phyloP scores from a whole-genome alignment of 805 yeast genomes.

The Yarrowia alimentaria region DNA sequence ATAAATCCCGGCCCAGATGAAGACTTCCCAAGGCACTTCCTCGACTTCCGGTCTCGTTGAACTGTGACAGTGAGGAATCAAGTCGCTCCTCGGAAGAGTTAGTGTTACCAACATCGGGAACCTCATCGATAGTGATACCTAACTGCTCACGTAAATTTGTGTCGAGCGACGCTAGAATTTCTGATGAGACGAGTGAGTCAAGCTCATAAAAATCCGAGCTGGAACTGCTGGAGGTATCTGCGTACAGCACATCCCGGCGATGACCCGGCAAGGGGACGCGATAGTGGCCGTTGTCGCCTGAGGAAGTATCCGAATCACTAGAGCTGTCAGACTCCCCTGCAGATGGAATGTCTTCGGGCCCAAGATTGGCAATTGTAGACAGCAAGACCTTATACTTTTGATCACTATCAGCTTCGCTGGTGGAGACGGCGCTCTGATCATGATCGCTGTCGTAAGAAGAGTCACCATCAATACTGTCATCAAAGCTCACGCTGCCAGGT shows the following conservation, averaged over 20 bases:
- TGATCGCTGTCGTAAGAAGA: background rate
- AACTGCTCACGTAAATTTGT: conserved; percentile 8
- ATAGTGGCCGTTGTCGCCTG: background rate
- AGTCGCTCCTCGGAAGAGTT: conserved; percentile 15
- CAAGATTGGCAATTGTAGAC: conserved; percentile 4
- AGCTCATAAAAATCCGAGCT: conserved; percentile 5
- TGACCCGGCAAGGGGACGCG: background rate
- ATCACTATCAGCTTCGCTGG: conserved; percentile 4
- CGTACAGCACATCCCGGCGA: background rate
- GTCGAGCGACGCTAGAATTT: background rate
- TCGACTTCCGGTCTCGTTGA: conserved; percentile 18
- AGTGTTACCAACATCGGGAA: conserved; percentile 2
- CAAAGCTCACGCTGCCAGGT: no score
- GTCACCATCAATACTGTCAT: background rate
- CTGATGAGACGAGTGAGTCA: conserved; percentile 2
- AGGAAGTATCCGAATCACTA: background rate
- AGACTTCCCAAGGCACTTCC: conserved; percentile 9
- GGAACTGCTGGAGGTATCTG: background rate
- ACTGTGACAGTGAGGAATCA: conserved; percentile 10
- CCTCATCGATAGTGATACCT: conserved; percentile 5
- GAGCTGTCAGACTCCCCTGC: background rate
- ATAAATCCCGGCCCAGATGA: conserved; percentile 13
- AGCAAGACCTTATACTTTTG: background rate
- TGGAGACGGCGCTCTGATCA: background rate
- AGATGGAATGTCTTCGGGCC: background rate